A percentile compares a stretch with the other conserved stretches of the same genome.
phyloP scores from a whole-genome alignment of 495 filamentous ascomycete species.

The Sordaria brevicollis region DNA sequence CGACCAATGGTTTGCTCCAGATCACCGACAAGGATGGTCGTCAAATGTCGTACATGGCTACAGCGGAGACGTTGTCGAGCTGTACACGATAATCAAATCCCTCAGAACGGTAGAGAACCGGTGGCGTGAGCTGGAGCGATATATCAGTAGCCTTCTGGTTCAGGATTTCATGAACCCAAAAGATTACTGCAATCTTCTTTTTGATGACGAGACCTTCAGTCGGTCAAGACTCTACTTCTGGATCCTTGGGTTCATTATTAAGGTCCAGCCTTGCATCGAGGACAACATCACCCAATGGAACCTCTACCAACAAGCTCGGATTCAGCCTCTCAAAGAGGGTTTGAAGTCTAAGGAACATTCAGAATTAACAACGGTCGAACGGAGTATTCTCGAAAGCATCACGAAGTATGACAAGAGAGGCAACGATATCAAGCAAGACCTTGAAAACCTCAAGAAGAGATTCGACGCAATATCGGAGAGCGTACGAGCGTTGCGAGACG shows the following conservation, averaged over 20 bases:
- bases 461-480: neutral
- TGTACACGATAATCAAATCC: neutral
- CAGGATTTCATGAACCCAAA: neutral
- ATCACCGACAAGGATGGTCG: neutral
- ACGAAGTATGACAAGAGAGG: neutral
- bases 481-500: neutral
- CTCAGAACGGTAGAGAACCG: neutral
- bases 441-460: neutral
- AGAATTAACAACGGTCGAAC: neutral
- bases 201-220: constrained; percentile 5
- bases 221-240: constrained; percentile 9
- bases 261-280: neutral
- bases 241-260: neutral
- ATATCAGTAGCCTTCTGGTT: neutral
- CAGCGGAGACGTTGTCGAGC: neutral
- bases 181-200: neutral
- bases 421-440: neutral
- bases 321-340: neutral
- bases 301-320: neutral
- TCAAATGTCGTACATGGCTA: neutral
- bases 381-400: neutral
- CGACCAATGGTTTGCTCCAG: neutral
- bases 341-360: neutral
- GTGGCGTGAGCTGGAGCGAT: neutral
- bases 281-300: neutral